Evolutionary conservation across 345 rosid genomes (phyloP).

Genomic region (Salix viminalis): DNA sequence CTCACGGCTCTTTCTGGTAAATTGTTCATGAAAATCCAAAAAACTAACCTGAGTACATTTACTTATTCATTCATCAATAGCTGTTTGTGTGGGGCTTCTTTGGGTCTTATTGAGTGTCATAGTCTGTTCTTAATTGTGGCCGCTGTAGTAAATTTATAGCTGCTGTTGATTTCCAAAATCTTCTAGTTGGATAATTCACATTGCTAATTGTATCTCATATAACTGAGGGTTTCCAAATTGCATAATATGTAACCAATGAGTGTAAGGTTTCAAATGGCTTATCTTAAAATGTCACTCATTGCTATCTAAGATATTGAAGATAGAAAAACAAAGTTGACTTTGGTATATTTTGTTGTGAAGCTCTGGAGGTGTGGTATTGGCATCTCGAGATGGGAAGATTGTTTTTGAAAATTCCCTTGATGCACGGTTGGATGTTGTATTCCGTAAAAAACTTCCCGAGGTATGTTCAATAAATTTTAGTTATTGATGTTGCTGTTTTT

Average conservation of each 20-base stretch:
- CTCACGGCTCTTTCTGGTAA: conserved; percentile 78
- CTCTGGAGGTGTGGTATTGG: conserved; percentile 93
- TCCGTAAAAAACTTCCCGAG: conserved; percentile 88
- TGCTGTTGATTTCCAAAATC: background rate
- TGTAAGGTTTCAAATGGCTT: background rate
- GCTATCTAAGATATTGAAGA: background rate
- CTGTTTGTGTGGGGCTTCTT: background rate
- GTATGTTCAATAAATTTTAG: conserved; percentile 26
- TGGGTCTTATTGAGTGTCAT: background rate
- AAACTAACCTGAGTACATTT: background rate
- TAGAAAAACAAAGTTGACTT: conserved; percentile 8
- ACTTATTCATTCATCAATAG: conserved; percentile 1
- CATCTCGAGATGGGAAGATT: conserved; percentile 94
- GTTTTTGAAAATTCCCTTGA: conserved; percentile 92
- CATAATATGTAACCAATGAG: background rate
- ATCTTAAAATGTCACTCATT: background rate
- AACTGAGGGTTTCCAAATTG: background rate
- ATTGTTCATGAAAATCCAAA: background rate
- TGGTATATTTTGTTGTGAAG: conserved; percentile 37
- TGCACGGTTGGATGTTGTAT: conserved; percentile 87
- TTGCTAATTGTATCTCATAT: background rate
- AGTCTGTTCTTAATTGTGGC: background rate
- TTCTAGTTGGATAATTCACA: background rate
- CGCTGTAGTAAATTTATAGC: background rate
- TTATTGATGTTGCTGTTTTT: background rate